These are phyloP conservation scores for Oidiodendron maius DNA, from an alignment of 495 filamentous ascomycete genomes.

Conservation along the genomic window DNA sequence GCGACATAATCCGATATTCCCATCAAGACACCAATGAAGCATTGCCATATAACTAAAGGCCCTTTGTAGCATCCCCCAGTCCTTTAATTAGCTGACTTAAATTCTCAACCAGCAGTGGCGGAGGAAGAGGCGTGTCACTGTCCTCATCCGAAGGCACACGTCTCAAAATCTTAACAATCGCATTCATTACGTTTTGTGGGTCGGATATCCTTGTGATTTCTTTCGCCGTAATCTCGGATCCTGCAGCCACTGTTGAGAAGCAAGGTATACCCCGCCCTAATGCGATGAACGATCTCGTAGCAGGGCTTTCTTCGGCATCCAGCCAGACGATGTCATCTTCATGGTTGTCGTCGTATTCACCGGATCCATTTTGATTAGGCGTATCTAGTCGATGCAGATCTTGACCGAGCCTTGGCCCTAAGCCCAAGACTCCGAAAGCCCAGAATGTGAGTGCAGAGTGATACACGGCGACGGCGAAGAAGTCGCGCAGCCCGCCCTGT, in stretches of 20 bases:
- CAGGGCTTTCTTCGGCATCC: slow-evolving; percentile 1
- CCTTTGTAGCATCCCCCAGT: slow-evolving; percentile 8
- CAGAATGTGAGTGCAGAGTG: slow-evolving; percentile 54
- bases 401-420: slow-evolving; percentile 16
- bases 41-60: too few relatives aligned
- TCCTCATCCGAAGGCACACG: slow-evolving; percentile 33
- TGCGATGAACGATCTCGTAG: slow-evolving; percentile 3
- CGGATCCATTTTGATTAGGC: too few relatives aligned
- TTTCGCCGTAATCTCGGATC: background rate
- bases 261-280: slow-evolving; percentile 3
- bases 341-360: slow-evolving; percentile 7
- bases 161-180: slow-evolving; percentile 39
- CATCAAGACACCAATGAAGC: too few relatives aligned
- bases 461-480: slow-evolving; percentile 53
- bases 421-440: slow-evolving; percentile 47
- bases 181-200: slow-evolving; percentile 39
- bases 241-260: background rate
- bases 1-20: too few relatives aligned
- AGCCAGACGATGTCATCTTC: slow-evolving; percentile 16
- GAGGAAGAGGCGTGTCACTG: slow-evolving; percentile 12
- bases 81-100: slow-evolving; percentile 15
- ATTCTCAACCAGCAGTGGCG: slow-evolving; percentile 18
- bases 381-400: too few relatives aligned
- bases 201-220: slow-evolving; percentile 27
- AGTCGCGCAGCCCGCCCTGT: slow-evolving; percentile 56